Conservation (phyloP, 495 filamentous ascomycete species). For the Lophium mytilinum region DNA sequence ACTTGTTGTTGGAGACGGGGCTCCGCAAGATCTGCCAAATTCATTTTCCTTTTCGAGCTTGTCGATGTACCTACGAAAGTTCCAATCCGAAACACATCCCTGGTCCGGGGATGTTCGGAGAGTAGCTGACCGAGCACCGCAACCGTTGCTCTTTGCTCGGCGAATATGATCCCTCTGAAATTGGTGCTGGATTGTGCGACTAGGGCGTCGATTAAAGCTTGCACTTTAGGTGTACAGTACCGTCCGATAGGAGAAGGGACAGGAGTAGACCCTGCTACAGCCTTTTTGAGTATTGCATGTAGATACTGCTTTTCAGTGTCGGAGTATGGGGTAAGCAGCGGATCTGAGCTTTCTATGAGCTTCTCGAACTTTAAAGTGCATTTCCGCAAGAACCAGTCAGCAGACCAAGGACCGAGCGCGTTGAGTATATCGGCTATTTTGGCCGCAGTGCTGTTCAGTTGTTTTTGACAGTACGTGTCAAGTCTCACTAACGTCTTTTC, state of each 20-base stretch:
- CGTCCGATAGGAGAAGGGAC: not conserved
- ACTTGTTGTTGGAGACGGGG: constrained; percentile 48
- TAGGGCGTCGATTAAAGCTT: constrained; percentile 48
- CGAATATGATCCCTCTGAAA: constrained; percentile 72
- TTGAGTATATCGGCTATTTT: constrained; percentile 45
- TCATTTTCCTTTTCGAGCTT: constrained; percentile 38
- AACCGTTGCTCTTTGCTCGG: constrained; percentile 61
- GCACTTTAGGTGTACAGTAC: constrained; percentile 16
- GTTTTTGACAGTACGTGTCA: constrained; percentile 56
- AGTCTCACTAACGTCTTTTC: constrained; percentile 39
- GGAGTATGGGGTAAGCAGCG: constrained; percentile 35
- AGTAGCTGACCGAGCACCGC: constrained; percentile 60
- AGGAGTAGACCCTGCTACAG: constrained; percentile 22
- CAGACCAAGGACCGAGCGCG: constrained; percentile 67
- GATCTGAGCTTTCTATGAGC: constrained; percentile 28
- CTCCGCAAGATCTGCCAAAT: constrained; percentile 54
- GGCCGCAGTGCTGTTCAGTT: constrained; percentile 51
- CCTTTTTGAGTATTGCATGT: constrained; percentile 38
- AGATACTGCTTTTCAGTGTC: constrained; percentile 57
- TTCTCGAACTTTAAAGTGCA: constrained; percentile 45
- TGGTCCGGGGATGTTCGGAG: constrained; percentile 49
- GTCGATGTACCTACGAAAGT: constrained; percentile 69
- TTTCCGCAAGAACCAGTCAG: constrained; percentile 59
- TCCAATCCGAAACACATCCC: constrained; percentile 48
- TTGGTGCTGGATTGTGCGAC: constrained; percentile 35